Percentiles rank a stretch among this genome's conserved stretches.
Conservation (phyloP, 345 rosid genomes). For the Ceriops decandra region DNA sequence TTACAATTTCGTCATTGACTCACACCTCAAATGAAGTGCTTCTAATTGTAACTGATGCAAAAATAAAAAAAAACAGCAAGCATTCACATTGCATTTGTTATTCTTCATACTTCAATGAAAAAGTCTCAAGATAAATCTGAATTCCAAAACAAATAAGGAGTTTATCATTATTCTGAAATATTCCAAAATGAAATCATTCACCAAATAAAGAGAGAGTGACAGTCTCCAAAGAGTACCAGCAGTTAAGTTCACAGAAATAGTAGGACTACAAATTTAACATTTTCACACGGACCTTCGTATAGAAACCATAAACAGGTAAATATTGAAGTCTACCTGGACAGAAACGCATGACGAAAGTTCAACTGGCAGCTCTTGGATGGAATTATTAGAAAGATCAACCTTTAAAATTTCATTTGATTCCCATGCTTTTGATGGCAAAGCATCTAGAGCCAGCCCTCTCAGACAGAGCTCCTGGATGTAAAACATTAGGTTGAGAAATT, state of each 20-base stretch:
- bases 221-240: neutral
- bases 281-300: too few species aligned
- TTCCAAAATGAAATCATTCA: neutral
- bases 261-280: too few species aligned
- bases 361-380: slow-evolving; percentile 65
- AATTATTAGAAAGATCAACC: slow-evolving; percentile 76
- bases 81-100: neutral
- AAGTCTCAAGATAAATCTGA: neutral
- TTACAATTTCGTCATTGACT: neutral
- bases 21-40: neutral
- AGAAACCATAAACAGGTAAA: too few species aligned
- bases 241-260: too few species aligned
- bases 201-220: neutral
- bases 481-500: neutral
- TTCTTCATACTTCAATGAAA: neutral
- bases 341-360: slow-evolving; percentile 70
- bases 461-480: slow-evolving; percentile 69
- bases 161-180: neutral
- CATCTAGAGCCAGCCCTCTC: slow-evolving; percentile 61
- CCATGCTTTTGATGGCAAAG: slow-evolving; percentile 84
- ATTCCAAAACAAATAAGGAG: neutral
- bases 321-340: slow-evolving; percentile 49
- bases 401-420: slow-evolving; percentile 64
- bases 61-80: neutral
- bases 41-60: neutral